Base-by-base conservation (phyloP, 2,329 filamentous ascomycete species). In the Ascochyta koolunga region DNA sequence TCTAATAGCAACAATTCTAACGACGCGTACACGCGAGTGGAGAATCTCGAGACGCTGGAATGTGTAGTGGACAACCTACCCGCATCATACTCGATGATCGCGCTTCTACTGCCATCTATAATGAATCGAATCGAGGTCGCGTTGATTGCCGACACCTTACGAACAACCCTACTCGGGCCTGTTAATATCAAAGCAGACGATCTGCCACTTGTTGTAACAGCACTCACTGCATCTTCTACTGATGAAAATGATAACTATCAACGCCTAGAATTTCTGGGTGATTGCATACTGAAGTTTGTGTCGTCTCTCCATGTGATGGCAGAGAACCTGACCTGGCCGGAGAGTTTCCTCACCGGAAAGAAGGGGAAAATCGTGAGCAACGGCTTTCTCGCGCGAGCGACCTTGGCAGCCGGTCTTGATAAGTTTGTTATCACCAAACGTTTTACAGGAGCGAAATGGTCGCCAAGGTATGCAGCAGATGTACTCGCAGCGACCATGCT, bases 191-290 rank as follows among this genome's bases (percentile, higher is more conserved):
- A 72, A 0, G 2, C 29, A 5, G 24, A 37, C 2, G 73, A 89
- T 58, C 59, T 84, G 3, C 73, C 77, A 0, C 76, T 89, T 29
- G 68, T 96, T 0, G 70, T 86, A 1, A 86, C 85, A 9, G 91
- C 93, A 1, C 87, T 96, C 43, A 89, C 83, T 44, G 79, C 90
- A 0, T 84, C 87, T 0, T 80, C 79, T 1, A 86, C 90, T 0
- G 68, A 73, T 2, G 85, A 87, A 41, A 71, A 77, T 1, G 81
- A 80, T 0, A 83, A 96, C 60, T 97, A 97, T 68, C 89, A 98
- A 65, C 81, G 89, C 2, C 78, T 96, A 0, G 95, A 98, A 69
- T 96, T 96, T 62, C 77, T 97, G 0, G 95, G 95, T 0, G 93
- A 98, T 66, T 86, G 86, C 0, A 80, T 96, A 1, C 79, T 98